Conservation (phyloP, 2,329 filamentous ascomycete genomes). For the Pseudogymnoascus sp. region DNA sequence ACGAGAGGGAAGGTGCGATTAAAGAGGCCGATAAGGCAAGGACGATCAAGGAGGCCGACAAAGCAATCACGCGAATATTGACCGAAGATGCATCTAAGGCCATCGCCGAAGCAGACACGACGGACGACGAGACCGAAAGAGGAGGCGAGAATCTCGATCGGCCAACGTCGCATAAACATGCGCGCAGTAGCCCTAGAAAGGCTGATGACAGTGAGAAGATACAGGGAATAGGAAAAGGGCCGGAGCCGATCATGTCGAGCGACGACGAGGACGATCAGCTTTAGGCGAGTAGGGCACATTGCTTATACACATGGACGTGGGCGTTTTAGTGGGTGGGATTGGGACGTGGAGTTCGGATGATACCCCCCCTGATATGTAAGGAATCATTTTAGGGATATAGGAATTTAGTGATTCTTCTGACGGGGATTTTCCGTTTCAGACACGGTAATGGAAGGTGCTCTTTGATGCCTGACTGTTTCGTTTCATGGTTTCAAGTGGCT, state of each 20-base stretch:
- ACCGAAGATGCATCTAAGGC: neutral
- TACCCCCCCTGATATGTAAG: slow-evolving; percentile 4
- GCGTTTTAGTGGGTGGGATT: neutral
- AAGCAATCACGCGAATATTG: neutral
- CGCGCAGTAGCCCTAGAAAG: neutral
- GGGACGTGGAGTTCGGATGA: neutral
- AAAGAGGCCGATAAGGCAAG: neutral
- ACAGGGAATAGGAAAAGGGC: neutral
- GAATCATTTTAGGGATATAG: neutral
- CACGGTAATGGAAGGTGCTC: neutral
- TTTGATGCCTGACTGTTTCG: neutral
- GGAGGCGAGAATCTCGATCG: neutral
- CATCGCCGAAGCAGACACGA: neutral
- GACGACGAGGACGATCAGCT: slow-evolving; percentile 4
- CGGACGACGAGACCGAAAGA: neutral
- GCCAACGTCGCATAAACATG: neutral
- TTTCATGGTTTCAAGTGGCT: neutral
- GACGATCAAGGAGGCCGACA: neutral
- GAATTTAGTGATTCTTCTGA: neutral
- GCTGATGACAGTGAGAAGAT: neutral
- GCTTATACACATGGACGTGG: neutral
- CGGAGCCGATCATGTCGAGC: neutral
- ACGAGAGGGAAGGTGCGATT: neutral
- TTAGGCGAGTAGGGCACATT: neutral
- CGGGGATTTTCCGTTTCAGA: neutral